A percentile compares a stretch with the other conserved stretches of the same genome.
Conservation (phyloP, 352 stramenopile genomes). For the Globisporangium emineosum region DNA sequence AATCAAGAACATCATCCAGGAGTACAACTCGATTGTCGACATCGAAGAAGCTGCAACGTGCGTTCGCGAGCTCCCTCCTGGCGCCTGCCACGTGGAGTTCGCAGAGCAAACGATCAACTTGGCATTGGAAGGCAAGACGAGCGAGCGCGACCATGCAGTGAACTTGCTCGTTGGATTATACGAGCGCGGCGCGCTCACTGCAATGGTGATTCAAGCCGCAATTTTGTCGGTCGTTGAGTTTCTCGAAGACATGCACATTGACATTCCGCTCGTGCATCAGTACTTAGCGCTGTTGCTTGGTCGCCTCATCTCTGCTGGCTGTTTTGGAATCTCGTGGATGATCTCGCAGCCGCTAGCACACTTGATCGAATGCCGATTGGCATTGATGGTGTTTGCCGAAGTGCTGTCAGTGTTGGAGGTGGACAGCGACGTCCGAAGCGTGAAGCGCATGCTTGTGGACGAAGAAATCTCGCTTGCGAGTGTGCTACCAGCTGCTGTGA, state of each 20-base stretch:
- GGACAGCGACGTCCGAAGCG: conserved; percentile 60
- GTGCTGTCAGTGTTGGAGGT: conserved; percentile 67
- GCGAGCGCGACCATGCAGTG: conserved; percentile 63
- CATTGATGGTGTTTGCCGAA: conserved; percentile 69
- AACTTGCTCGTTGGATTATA: conserved; percentile 80
- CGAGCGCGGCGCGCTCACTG: conserved; percentile 55
- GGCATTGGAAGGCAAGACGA: conserved; percentile 70
- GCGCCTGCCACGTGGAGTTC: conserved; percentile 56
- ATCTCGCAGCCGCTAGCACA: conserved; percentile 50
- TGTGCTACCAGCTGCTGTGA: conserved; percentile 42
- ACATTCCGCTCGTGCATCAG: conserved; percentile 80
- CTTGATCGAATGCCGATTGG: conserved; percentile 59
- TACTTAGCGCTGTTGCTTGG: conserved; percentile 76
- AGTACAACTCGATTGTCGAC: conserved; percentile 79
- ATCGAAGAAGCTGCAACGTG: conserved; percentile 72
- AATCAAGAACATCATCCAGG: conserved; percentile 87
- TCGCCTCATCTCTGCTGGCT: conserved; percentile 69
- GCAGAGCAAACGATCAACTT: conserved; percentile 68
- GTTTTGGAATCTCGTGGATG: conserved; percentile 84
- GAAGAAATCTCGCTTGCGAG: conserved; percentile 65
- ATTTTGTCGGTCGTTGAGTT: conserved; percentile 76
- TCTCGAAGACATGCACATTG: conserved; percentile 83
- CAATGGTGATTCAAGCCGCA: conserved; percentile 67
- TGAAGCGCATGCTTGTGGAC: conserved; percentile 74
- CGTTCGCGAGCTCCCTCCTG: conserved; percentile 59